Evolutionary conservation across 2,329 filamentous ascomycete genomes (phyloP).

Genomic region (Xylaria arbuscula): DNA sequence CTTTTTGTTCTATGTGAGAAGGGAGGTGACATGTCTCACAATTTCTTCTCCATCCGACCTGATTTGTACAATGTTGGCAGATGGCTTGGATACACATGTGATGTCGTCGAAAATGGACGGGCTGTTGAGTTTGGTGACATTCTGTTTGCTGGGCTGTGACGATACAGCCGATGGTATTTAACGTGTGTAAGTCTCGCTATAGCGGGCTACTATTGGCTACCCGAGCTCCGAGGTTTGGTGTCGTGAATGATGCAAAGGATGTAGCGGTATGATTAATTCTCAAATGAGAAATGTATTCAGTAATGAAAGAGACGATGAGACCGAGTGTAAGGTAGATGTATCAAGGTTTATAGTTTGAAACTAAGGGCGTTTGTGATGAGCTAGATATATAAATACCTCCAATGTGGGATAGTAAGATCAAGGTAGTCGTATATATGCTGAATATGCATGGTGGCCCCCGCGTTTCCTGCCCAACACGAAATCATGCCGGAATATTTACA

Average conservation of each 20-base stretch:
- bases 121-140: conserved; percentile 35
- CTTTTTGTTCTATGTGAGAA: neutral
- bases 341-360: conserved; percentile 1
- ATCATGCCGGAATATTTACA: too few species aligned
- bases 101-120: conserved; percentile 46
- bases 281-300: neutral
- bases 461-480: neutral
- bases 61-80: conserved; percentile 47
- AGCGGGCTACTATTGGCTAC: neutral
- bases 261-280: neutral
- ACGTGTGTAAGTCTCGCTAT: conserved; percentile 1
- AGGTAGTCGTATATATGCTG: neutral
- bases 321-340: neutral
- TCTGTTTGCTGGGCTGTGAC: conserved; percentile 4
- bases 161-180: neutral
- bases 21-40: conserved; percentile 31
- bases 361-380: neutral
- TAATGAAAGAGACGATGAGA: neutral
- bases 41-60: conserved; percentile 45
- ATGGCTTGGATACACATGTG: conserved; percentile 48
- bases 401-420: neutral
- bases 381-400: conserved; percentile 11
- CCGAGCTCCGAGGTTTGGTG: neutral
- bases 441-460: too few species aligned
- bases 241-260: neutral